Percentiles rank a stretch among this genome's conserved stretches.
phyloP scores from a whole-genome alignment of 2,329 filamentous ascomycete genomes.

The Gaeumannomyces sp. region DNA sequence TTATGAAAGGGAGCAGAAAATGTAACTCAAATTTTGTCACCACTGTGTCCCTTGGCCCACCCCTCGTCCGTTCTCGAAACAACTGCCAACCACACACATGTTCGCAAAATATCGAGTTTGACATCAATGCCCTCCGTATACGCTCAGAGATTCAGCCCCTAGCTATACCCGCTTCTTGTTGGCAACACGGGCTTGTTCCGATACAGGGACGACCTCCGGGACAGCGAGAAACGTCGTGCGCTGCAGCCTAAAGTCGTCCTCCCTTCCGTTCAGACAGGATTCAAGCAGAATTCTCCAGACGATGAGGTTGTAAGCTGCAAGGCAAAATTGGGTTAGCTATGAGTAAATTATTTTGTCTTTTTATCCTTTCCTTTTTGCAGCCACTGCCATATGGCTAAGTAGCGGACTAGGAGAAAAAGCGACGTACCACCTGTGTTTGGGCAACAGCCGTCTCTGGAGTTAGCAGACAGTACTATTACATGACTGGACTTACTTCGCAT shows the following conservation, averaged over 20 bases:
- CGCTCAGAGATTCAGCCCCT: neutral
- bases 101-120: neutral
- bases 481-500: neutral
- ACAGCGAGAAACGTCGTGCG: constrained; percentile 53
- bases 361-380: too few species aligned
- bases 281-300: constrained; percentile 78
- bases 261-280: constrained; percentile 65
- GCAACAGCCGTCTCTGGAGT: neutral
- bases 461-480: neutral
- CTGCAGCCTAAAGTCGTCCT: constrained; percentile 62
- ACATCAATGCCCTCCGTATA: neutral
- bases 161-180: neutral
- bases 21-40: neutral
- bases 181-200: neutral
- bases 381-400: too few species aligned
- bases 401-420: neutral
- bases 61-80: neutral
- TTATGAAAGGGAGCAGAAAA: neutral
- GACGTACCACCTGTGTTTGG: neutral
- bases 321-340: constrained; percentile 1
- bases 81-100: neutral
- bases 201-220: constrained; percentile 36
- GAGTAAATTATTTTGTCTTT: too few species aligned
- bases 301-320: constrained; percentile 70
- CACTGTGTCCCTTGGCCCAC: neutral